Conservation (phyloP, 192 early-diverging fungal species). For the Umbelopsis sp. region DNA sequence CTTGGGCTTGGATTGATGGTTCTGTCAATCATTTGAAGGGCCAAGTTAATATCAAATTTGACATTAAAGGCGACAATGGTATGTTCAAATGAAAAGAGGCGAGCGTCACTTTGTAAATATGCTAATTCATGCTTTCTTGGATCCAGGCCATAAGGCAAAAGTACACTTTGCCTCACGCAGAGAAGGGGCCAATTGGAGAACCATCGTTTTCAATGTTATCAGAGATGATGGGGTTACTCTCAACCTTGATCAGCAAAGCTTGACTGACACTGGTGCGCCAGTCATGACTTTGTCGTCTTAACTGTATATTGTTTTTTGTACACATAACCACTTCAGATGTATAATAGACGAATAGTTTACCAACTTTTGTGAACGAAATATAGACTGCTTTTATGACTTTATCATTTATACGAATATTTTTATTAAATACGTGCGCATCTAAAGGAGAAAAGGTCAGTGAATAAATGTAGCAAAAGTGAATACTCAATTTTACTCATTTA, state of each 20-base stretch:
- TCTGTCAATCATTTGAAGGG: slow-evolving; percentile 66
- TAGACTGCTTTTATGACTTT: no score
- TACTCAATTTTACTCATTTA: no score
- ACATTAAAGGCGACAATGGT: slow-evolving; percentile 55
- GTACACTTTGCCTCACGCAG: slow-evolving; percentile 13
- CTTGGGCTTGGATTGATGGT: slow-evolving; percentile 67
- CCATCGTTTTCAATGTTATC: not conserved
- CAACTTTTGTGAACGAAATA: not conserved
- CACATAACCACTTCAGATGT: not conserved
- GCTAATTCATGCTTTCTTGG: not conserved
- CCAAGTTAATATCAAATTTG: slow-evolving; percentile 54
- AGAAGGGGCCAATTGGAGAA: slow-evolving; percentile 3
- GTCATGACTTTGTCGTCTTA: slow-evolving; percentile 9
- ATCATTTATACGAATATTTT: no score
- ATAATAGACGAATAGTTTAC: not conserved
- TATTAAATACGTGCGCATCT: no score
- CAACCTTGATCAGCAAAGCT: not conserved
- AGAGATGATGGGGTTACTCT: slow-evolving; percentile 2
- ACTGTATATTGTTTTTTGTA: slow-evolving; percentile 11
- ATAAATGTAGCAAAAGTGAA: no score
- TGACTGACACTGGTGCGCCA: slow-evolving; percentile 10
- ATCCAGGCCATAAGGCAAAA: slow-evolving; percentile 4
- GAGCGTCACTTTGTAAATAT: not conserved
- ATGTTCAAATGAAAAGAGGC: slow-evolving; percentile 3
- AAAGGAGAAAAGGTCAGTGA: no score